Base-by-base conservation (phyloP, 441 rosid genomes). In the Pelargonium citronellum region DNA sequence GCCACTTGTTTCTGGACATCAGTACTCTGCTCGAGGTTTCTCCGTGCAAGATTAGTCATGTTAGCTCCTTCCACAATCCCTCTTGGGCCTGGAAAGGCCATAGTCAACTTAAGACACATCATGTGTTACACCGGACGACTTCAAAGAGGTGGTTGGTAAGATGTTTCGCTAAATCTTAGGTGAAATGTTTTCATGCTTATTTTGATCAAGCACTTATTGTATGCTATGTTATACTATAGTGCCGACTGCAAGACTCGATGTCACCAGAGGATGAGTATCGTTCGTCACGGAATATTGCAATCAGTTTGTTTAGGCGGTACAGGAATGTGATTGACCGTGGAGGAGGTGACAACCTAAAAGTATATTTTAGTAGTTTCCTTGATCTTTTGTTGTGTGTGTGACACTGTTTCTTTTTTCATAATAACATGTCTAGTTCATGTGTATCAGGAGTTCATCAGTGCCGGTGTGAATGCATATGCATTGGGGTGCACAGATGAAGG, bases 321-420 rank as follows among this genome's bases (percentile, higher is more conserved):
- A 87, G 84, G 81, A 87, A 86, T 20, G 92, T 80, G 67, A 83
- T 92, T 68, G 94, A 87, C 62, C 94, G 96, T 2, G 98, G 98
- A 73, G 90, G 89, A 87, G 96, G 88, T 76, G 89, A 90, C 89
- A 90, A 87, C 87, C 76, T 92, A 79, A 87, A 87, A 87, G 96
- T 90, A 89, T 74, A 75, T 76, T 77, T 70, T 49, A 58, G 60
- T 53, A 55, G 47, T 73, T 73, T 77, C 55, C 71, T 65, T 70
- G 22, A 5, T 76, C 67, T 71, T 11, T 64, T 66, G 55, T 64
- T 22, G 27, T 67, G 46, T 43, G 46, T 68, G 69, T 53, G 34
- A 9, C 27, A 57, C 60, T 66, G 61, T 49, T 69, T 62, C 58
- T 44, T 65, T 53, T 34, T 70, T n/a, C 49, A 7, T 17, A 27